Evolutionary conservation across 2,329 filamentous ascomycete genomes (phyloP).

Genomic region (Trichophaea hybrida): DNA sequence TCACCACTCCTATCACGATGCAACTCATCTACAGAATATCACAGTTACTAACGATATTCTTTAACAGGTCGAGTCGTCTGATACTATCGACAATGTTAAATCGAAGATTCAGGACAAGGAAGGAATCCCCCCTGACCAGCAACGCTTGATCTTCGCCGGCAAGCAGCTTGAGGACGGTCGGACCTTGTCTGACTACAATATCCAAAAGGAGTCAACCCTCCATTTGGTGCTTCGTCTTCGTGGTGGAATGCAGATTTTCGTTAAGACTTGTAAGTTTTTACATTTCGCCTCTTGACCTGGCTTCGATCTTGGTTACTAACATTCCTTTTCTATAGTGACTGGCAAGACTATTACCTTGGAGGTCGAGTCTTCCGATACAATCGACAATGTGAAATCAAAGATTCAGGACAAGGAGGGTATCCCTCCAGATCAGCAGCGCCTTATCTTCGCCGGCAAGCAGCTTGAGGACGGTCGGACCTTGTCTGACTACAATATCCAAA

Average conservation of each 20-base stretch:
- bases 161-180: constrained; percentile 95
- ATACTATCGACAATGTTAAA: constrained; percentile 95
- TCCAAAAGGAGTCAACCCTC: background rate
- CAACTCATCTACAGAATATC: background rate
- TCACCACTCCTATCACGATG: constrained; percentile 29
- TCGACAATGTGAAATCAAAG: constrained; percentile 97
- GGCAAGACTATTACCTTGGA: constrained; percentile 69
- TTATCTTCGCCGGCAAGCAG: constrained; percentile 99
- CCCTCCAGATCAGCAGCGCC: constrained; percentile 94
- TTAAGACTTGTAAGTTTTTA: constrained; percentile 23
- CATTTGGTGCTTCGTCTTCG: constrained; percentile 27
- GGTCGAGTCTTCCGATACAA: constrained; percentile 77
- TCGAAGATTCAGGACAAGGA: constrained; percentile 97
- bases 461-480: constrained; percentile 98
- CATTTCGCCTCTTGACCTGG: background rate
- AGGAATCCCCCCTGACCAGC: constrained; percentile 88
- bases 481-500: constrained; percentile 99
- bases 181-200: constrained; percentile 10
- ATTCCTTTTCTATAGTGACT: constrained; percentile 35
- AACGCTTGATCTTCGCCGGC: constrained; percentile 88
- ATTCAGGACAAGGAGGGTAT: constrained; percentile 99
- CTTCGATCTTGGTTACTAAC: background rate
- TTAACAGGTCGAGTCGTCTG: constrained; percentile 38
- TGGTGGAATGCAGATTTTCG: constrained; percentile 29
- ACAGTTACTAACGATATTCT: constrained; percentile 40